These are phyloP conservation scores for Aspergillus tamarii DNA, from an alignment of 2,329 filamentous ascomycete genomes.

Conservation along the genomic window DNA sequence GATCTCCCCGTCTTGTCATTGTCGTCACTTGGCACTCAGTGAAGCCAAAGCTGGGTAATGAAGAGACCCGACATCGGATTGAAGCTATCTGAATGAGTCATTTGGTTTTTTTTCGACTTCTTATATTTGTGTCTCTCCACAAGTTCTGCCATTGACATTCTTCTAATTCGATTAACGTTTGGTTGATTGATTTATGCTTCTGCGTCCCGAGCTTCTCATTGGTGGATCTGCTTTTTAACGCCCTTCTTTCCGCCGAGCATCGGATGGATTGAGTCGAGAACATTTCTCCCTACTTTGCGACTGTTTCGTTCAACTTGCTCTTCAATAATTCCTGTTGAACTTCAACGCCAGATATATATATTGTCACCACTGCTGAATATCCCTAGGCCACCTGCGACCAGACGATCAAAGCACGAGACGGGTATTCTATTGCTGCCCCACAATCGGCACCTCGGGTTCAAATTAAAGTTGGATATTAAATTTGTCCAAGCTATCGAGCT, in stretches of 20 bases:
- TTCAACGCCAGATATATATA: background rate
- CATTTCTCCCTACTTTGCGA: background rate
- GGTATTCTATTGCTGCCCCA: background rate
- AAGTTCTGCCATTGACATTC: background rate
- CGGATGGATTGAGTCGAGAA: background rate
- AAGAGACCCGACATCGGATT: background rate
- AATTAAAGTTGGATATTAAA: background rate
- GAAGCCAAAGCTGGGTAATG: background rate
- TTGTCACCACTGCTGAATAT: background rate
- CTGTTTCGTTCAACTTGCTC: background rate
- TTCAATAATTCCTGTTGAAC: background rate
- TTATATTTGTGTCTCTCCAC: background rate
- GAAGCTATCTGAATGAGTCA: constrained; percentile 1
- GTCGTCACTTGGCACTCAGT: background rate
- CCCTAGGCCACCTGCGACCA: background rate
- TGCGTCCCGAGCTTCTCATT: background rate
- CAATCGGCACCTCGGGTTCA: background rate
- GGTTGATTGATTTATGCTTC: background rate
- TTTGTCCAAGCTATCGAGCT: background rate
- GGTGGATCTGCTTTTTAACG: background rate
- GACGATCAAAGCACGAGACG: background rate
- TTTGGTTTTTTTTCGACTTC: background rate
- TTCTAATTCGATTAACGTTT: background rate
- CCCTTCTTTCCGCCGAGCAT: background rate
- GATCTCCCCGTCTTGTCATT: background rate